Conservation (phyloP, 495 filamentous ascomycete species). For the Ramalina peruviana region DNA sequence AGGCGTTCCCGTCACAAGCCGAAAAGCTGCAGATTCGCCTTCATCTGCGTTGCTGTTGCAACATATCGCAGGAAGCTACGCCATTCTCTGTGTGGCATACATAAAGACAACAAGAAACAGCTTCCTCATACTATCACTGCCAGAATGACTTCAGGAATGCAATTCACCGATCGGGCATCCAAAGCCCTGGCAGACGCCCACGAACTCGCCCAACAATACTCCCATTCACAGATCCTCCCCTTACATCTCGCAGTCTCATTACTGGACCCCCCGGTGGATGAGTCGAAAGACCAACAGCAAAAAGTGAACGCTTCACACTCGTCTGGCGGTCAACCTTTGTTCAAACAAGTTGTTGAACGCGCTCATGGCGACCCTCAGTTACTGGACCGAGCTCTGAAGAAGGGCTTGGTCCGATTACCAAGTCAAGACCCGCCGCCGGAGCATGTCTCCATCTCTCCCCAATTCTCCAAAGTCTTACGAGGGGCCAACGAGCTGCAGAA, state of each 20-base stretch:
- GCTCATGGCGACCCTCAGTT: constrained; percentile 85
- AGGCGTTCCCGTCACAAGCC: too few species aligned
- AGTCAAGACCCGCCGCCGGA: constrained; percentile 94
- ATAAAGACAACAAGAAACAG: too few species aligned
- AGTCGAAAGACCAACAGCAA: constrained; percentile 60
- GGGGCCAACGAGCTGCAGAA: constrained; percentile 82
- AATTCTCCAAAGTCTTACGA: constrained; percentile 67
- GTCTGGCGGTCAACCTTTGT: constrained; percentile 49
- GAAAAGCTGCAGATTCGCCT: too few species aligned
- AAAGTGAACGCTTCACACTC: constrained; percentile 44
- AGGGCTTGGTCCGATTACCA: constrained; percentile 74
- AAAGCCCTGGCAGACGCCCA: constrained; percentile 78
- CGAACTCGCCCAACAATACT: constrained; percentile 68
- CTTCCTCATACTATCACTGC: constrained; percentile 9
- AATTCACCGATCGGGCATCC: constrained; percentile 85
- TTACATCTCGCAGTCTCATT: constrained; percentile 80
- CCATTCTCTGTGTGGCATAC: too few species aligned
- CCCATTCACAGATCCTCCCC: constrained; percentile 78
- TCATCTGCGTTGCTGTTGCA: too few species aligned
- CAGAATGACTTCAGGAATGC: constrained; percentile 45
- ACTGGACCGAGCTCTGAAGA: constrained; percentile 80
- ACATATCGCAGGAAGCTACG: too few species aligned
- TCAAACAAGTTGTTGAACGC: constrained; percentile 86
- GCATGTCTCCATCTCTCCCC: constrained; percentile 61
- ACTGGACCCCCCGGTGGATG: constrained; percentile 68